Conservation (phyloP, 2,329 filamentous ascomycete genomes). For the Gaeumannomyces sp. region DNA sequence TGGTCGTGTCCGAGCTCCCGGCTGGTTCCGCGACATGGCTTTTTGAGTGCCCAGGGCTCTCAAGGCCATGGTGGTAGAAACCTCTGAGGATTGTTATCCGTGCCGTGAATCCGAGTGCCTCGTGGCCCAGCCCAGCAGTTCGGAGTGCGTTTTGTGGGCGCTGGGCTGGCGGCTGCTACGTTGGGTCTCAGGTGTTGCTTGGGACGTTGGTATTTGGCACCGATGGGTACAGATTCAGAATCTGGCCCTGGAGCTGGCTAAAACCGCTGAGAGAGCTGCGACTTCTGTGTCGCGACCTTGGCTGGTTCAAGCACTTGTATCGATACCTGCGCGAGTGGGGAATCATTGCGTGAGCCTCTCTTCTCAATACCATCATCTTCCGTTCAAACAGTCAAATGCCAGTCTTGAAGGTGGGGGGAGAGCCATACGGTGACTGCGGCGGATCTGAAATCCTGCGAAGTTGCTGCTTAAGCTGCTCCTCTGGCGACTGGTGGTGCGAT, state of each 20-base stretch:
- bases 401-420: slow-evolving; percentile 5
- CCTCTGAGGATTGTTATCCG: neutral
- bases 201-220: slow-evolving; percentile 8
- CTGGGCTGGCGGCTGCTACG: neutral
- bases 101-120: neutral
- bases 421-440: slow-evolving; percentile 18
- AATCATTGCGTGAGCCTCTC: slow-evolving; percentile 10
- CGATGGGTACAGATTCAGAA: slow-evolving; percentile 19
- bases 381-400: neutral
- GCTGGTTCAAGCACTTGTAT: slow-evolving; percentile 20
- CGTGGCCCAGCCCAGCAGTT: neutral
- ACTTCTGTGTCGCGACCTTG: slow-evolving; percentile 20
- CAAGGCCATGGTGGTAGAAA: neutral
- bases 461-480: slow-evolving; percentile 21
- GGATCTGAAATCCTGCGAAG: slow-evolving; percentile 22
- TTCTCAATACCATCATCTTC: neutral
- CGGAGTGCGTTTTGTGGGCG: too few species aligned
- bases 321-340: slow-evolving; percentile 16
- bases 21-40: neutral
- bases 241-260: slow-evolving; percentile 18
- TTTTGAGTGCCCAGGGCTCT: neutral
- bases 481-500: slow-evolving; percentile 17
- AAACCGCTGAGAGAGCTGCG: slow-evolving; percentile 21
- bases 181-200: slow-evolving; percentile 6
- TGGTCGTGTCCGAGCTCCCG: too few species aligned